phyloP scores from a whole-genome alignment of 2,329 filamentous ascomycete species.

The Aureobasidium mangrovei region DNA sequence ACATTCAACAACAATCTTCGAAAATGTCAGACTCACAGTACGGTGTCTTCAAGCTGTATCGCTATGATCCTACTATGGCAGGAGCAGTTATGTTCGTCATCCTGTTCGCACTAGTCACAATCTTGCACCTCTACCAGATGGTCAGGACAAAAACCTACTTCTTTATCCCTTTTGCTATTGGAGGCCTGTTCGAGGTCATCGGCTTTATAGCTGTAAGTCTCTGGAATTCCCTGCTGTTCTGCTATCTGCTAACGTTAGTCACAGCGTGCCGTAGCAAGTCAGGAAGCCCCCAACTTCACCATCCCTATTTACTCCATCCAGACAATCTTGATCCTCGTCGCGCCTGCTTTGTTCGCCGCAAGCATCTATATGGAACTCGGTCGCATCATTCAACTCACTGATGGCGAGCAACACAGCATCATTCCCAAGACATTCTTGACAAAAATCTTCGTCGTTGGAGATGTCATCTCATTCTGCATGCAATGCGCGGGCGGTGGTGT shows the following conservation, averaged over 20 bases:
- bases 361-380: constrained; percentile 43
- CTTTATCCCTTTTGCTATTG: constrained; percentile 44
- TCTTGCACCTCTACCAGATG: constrained; percentile 33
- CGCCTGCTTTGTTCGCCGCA: constrained; percentile 42
- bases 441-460: constrained; percentile 40
- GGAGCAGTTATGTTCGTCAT: constrained; percentile 26
- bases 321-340: constrained; percentile 39
- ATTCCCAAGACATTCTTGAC: constrained; percentile 38
- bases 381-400: constrained; percentile 35
- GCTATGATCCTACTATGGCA: constrained; percentile 22
- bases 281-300: constrained; percentile 36
- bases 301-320: constrained; percentile 36
- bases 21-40: not conserved
- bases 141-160: constrained; percentile 39
- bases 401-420: constrained; percentile 35
- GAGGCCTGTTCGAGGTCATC: constrained; percentile 44
- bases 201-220: constrained; percentile 45
- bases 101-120: constrained; percentile 23
- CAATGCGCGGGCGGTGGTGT: constrained; percentile 39
- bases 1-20: not conserved
- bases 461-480: constrained; percentile 40
- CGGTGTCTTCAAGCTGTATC: constrained; percentile 19
- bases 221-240: constrained; percentile 10
- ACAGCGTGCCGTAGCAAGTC: constrained; percentile 38
- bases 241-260: constrained; percentile 15